Percentiles rank a stretch among this genome's conserved stretches.
These are phyloP conservation scores for Platanthera guangdongensis DNA, from an alignment of 106 monocot species.

Conservation along the genomic window DNA sequence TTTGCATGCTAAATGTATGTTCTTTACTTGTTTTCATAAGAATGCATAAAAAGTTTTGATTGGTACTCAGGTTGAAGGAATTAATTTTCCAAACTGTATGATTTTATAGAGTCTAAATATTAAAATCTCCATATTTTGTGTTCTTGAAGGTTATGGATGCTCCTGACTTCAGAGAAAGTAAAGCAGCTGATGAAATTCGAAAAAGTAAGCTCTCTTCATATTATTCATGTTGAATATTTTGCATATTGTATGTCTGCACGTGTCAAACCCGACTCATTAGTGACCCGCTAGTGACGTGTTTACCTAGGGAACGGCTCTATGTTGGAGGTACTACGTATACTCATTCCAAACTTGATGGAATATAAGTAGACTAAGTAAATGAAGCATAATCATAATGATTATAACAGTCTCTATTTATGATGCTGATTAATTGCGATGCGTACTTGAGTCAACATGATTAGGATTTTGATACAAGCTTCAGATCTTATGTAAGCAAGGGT, in stretches of 20 bases:
- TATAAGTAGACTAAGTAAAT: not conserved
- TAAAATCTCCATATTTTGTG: not conserved
- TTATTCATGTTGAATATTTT: not conserved
- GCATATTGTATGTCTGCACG: too few relatives aligned
- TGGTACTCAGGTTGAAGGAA: not conserved
- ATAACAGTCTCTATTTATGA: not conserved
- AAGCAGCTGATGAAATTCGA: conserved; percentile 15
- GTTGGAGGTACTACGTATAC: too few relatives aligned
- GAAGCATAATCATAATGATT: not conserved
- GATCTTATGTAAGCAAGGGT: not conserved
- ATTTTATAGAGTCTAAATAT: not conserved
- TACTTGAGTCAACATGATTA: not conserved
- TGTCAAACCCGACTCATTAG: too few relatives aligned
- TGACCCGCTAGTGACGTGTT: too few relatives aligned
- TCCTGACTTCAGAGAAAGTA: conserved; percentile 14
- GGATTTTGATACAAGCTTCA: not conserved
- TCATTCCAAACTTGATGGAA: too few relatives aligned
- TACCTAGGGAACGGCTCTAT: too few relatives aligned
- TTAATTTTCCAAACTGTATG: not conserved
- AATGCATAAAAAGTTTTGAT: not conserved
- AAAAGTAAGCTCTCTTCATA: conserved; percentile 13
- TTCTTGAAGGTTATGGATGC: conserved; percentile 12
- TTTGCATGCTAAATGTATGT: not conserved
- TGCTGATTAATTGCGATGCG: not conserved
- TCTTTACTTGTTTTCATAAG: not conserved